phyloP scores from a whole-genome alignment of 2,329 filamentous ascomycete species.

The Curvularia verruculosa region DNA sequence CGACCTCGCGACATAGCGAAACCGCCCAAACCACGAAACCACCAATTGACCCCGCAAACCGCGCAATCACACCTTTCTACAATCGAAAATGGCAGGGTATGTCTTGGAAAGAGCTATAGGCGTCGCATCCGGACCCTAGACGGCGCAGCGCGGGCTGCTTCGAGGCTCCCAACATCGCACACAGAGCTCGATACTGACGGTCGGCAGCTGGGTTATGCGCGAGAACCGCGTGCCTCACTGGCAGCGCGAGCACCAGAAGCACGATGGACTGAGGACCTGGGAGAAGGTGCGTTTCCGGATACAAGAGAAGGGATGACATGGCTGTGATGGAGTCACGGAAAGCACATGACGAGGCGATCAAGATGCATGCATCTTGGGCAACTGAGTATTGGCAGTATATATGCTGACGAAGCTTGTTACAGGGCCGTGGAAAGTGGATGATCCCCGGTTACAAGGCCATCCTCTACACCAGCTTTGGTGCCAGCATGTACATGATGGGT shows the following conservation, averaged over 20 bases:
- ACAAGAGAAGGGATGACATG: slow-evolving; percentile 15
- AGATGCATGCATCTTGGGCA: not conserved
- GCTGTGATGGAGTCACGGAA: slow-evolving; percentile 1
- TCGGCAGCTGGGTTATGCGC: slow-evolving; percentile 63
- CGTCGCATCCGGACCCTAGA: slow-evolving; percentile 5
- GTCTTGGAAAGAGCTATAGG: slow-evolving; percentile 32
- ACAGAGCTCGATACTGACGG: slow-evolving; percentile 39
- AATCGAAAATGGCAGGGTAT: slow-evolving; percentile 53
- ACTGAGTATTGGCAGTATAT: not conserved
- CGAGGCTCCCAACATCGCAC: slow-evolving; percentile 15
- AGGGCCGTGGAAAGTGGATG: slow-evolving; percentile 68
- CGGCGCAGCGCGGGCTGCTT: slow-evolving; percentile 18
- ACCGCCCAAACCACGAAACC: slow-evolving; percentile 35
- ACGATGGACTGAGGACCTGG: slow-evolving; percentile 76
- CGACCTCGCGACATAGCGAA: slow-evolving; percentile 38
- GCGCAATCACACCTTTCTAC: slow-evolving; percentile 38
- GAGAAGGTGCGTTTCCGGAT: slow-evolving; percentile 68
- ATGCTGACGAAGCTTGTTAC: slow-evolving; percentile 52
- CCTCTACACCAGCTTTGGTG: slow-evolving; percentile 66
- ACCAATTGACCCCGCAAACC: slow-evolving; percentile 43
- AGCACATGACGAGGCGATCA: not conserved
- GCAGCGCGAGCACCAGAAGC: slow-evolving; percentile 76
- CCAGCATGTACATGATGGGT: slow-evolving; percentile 75
- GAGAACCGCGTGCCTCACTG: slow-evolving; percentile 77
- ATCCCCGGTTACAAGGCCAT: slow-evolving; percentile 72